Evolutionary conservation across 1,284 basidiomycete genomes (phyloP), one percentile per base, ranked within the genome.

Genomic region (Cystobasidium slooffiae): DNA sequence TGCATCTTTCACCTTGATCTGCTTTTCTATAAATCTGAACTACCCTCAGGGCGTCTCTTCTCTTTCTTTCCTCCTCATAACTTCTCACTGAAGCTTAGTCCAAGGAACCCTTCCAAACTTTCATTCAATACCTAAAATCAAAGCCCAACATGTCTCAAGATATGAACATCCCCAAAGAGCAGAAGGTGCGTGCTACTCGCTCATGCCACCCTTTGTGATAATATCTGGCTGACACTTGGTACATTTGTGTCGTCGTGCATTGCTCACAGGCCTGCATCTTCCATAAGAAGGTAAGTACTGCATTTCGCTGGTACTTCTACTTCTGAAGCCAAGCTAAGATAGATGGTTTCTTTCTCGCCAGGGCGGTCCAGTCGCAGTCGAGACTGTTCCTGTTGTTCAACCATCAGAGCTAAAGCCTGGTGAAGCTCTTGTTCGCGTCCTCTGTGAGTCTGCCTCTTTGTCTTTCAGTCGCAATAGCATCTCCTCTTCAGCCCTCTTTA

Each of bases 391-490:
- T 46, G 70, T 94, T 79, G 87, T 84, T 70, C 86, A 87, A 73
- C 86, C 86, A 5, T 83, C 85, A 22, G 86, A 91, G 16, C 90
- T 94, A 82, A 84, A 85, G 31, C 89, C 90, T 0, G 91, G 91
- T 72, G 89, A 94, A 83, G 92, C 90, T 78, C 88, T 94, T 77
- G 86, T 94, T 82, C 88, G 90, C 82, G 85, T 95, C 82, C 78
- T 55, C 63, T 64, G 78, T 77, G 47, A 59, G 77, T 18, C 31
- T 31, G 1, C 31, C 31, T 31, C n/a, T n/a, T n/a, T n/a, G n/a
- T n/a, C n/a, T n/a, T n/a, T n/a, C n/a, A n/a, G n/a, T n/a, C 6
- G 41, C n/a, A n/a, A 7, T 61, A 56, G 55, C n/a, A n/a, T n/a
- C n/a, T n/a, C n/a, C n/a, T n/a, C n/a, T n/a, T n/a, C n/a, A n/a